A percentile compares a stretch with the other conserved stretches of the same genome.
Conservation (phyloP, 176 grass and related monocot genomes). For the Oryza officinalis region DNA sequence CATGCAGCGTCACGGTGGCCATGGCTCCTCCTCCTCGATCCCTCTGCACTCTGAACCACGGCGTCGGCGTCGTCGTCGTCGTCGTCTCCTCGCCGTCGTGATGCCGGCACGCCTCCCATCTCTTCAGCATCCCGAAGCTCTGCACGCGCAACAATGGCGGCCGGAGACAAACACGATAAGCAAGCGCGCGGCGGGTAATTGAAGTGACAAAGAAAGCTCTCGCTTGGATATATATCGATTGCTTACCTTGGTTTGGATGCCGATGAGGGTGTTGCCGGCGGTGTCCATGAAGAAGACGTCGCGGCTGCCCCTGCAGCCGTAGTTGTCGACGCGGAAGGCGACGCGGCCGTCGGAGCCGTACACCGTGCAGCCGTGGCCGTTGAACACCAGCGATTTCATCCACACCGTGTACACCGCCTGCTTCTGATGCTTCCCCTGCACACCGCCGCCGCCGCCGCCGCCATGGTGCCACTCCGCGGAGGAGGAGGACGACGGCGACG, state of each 20-base stretch:
- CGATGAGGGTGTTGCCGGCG: conserved; percentile 44
- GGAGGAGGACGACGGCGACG: background rate
- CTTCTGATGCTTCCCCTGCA: background rate
- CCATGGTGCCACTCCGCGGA: background rate
- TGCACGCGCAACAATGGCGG: background rate
- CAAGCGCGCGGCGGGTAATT: too few relatives aligned
- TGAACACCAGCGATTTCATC: conserved; percentile 91
- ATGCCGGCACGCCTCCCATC: conserved; percentile 31
- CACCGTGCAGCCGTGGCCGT: conserved; percentile 68
- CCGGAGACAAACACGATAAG: background rate
- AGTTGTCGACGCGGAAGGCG: conserved; percentile 80
- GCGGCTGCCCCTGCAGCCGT: conserved; percentile 48
- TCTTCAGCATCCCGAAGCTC: conserved; percentile 29
- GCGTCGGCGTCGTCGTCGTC: background rate
- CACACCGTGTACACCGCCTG: conserved; percentile 64
- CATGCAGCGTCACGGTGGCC: conserved; percentile 18
- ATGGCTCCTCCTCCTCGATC: background rate
- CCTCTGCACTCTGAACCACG: conserved; percentile 60
- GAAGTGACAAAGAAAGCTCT: too few relatives aligned
- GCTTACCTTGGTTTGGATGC: conserved; percentile 51
- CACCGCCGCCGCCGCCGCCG: too few relatives aligned
- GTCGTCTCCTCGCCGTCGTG: background rate
- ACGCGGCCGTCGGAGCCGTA: conserved; percentile 60
- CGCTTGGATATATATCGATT: background rate
- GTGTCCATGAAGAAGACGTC: conserved; percentile 74